Evolutionary conservation across 2,329 filamentous ascomycete genomes (phyloP).

Genomic region (Colletotrichum higginsianum): DNA sequence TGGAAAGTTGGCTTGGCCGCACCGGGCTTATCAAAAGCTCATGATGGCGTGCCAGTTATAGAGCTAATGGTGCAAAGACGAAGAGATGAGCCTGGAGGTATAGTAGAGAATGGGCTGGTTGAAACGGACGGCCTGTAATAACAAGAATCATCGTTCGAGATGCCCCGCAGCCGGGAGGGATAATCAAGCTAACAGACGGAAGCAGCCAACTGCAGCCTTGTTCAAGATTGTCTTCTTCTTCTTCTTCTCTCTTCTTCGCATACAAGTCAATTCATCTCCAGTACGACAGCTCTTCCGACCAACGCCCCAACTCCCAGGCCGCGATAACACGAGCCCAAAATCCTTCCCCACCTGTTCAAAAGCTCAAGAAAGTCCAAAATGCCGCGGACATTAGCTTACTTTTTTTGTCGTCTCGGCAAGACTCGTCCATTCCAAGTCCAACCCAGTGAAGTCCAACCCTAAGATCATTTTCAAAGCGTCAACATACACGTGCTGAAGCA

Average conservation of each 20-base stretch:
- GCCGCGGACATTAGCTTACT: slow-evolving; percentile 24
- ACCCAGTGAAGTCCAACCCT: too few species aligned
- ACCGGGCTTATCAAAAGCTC: too few species aligned
- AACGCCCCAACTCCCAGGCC: slow-evolving; percentile 37
- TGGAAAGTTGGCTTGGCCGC: too few species aligned
- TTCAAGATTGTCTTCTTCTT: not conserved
- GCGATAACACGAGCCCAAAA: slow-evolving; percentile 8
- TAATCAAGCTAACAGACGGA: not conserved
- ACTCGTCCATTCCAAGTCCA: not conserved
- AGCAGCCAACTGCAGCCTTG: not conserved
- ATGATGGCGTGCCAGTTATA: too few species aligned
- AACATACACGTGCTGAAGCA: not conserved
- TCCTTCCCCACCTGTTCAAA: slow-evolving; percentile 10
- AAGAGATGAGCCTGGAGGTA: too few species aligned
- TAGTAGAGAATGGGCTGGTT: too few species aligned
- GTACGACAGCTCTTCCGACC: slow-evolving; percentile 1
- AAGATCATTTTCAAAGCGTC: not conserved
- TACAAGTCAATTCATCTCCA: not conserved
- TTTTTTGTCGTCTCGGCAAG: slow-evolving; percentile 24
- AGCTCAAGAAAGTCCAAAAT: slow-evolving; percentile 25
- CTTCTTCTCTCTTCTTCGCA: not conserved
- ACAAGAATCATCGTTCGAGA: too few species aligned
- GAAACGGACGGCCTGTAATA: too few species aligned
- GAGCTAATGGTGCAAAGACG: too few species aligned
- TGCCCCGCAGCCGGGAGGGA: too few species aligned